phyloP scores from a whole-genome alignment of 805 yeast species.

The Schwanniomyces yamadae region DNA sequence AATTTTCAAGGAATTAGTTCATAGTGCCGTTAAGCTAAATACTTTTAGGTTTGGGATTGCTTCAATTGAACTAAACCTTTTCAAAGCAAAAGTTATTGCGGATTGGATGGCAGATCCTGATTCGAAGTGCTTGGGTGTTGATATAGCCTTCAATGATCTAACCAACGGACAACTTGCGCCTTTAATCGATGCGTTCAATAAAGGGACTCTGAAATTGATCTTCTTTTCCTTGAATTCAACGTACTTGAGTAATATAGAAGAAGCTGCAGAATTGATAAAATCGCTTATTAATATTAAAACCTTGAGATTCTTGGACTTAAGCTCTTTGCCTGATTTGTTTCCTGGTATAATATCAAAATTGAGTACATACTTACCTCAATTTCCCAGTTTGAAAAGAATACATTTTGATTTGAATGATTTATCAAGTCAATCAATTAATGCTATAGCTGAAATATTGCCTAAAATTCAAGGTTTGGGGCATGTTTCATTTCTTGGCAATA shows the following conservation, averaged over 20 bases:
- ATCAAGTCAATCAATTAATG: conserved; percentile 45
- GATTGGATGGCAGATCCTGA: conserved; percentile 46
- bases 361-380: conserved; percentile 44
- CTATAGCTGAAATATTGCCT: conserved; percentile 48
- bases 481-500: conserved; percentile 54
- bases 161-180: conserved; percentile 47
- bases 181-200: conserved; percentile 41
- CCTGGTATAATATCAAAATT: conserved; percentile 50
- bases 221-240: conserved; percentile 57
- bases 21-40: conserved; percentile 37
- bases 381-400: conserved; percentile 45
- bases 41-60: conserved; percentile 57
- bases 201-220: conserved; percentile 35
- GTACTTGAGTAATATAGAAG: conserved; percentile 41
- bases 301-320: conserved; percentile 51
- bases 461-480: conserved; percentile 49
- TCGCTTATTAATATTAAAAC: conserved; percentile 38
- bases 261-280: conserved; percentile 34
- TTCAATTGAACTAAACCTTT: conserved; percentile 44
- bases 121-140: conserved; percentile 53
- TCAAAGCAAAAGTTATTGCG: conserved; percentile 42
- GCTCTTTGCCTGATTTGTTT: conserved; percentile 51
- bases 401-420: conserved; percentile 57
- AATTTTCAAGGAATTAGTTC: conserved; percentile 41
- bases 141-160: conserved; percentile 54